These are phyloP conservation scores for Trichophyton verrucosum DNA, from an alignment of 2,329 filamentous ascomycete genomes.

Conservation along the genomic window DNA sequence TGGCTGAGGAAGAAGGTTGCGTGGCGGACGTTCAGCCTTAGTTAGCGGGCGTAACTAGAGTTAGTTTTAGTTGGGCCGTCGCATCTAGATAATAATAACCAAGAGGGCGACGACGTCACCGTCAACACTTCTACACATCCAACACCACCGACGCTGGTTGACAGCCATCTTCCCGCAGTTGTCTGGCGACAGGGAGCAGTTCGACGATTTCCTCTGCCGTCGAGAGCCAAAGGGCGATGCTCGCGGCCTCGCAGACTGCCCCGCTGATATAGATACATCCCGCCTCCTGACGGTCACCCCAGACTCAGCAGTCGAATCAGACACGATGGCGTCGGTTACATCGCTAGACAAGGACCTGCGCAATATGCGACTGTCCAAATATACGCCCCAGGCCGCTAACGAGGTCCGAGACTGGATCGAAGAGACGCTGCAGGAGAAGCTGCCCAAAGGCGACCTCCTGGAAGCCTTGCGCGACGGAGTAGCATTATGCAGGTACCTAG, in stretches of 20 bases:
- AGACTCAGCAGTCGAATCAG: background rate
- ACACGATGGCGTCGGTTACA: slow-evolving; percentile 75
- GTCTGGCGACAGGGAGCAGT: background rate
- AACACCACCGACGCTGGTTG: background rate
- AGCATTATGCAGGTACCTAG: slow-evolving; percentile 71
- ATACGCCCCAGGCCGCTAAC: slow-evolving; percentile 79
- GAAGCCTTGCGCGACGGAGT: slow-evolving; percentile 83
- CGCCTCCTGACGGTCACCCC: background rate
- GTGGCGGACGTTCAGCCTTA: background rate
- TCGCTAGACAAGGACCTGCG: slow-evolving; percentile 93
- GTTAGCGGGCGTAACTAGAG: background rate
- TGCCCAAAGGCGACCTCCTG: slow-evolving; percentile 64
- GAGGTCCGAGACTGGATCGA: slow-evolving; percentile 83
- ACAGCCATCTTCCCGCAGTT: background rate
- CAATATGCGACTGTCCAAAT: slow-evolving; percentile 81
- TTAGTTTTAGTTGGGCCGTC: background rate
- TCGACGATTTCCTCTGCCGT: background rate
- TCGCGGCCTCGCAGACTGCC: background rate
- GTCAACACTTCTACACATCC: background rate
- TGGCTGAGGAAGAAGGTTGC: slow-evolving; percentile 4
- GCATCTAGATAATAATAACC: background rate
- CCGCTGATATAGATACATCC: background rate
- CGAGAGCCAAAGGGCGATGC: background rate
- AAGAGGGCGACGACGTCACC: background rate
- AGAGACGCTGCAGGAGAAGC: slow-evolving; percentile 57